Conservation (phyloP, 2,329 filamentous ascomycete genomes). For the Alternaria rosae region DNA sequence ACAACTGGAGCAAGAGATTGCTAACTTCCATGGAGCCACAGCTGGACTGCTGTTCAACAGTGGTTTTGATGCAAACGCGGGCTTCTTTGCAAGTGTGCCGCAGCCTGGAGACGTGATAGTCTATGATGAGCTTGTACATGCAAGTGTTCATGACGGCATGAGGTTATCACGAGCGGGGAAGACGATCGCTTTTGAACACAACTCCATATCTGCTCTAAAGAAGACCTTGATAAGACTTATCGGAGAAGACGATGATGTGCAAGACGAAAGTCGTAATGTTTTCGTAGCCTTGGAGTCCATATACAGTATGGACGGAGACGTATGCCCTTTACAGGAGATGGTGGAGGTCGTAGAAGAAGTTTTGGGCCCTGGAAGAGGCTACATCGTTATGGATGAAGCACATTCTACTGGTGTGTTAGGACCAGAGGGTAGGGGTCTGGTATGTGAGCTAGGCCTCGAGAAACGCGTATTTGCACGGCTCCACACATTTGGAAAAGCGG, state of each 20-base stretch:
- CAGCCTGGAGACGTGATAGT: constrained; percentile 63
- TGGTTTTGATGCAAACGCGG: constrained; percentile 59
- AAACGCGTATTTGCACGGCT: constrained; percentile 64
- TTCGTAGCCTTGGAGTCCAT: constrained; percentile 45
- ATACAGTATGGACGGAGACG: constrained; percentile 86
- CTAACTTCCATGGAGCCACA: constrained; percentile 66
- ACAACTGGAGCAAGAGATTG: constrained; percentile 65
- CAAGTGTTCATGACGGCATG: constrained; percentile 80
- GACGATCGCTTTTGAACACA: constrained; percentile 65
- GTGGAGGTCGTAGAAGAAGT: constrained; percentile 63
- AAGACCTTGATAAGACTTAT: constrained; percentile 49
- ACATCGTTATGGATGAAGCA: constrained; percentile 73
- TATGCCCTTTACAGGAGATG: constrained; percentile 69
- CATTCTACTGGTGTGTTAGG: constrained; percentile 71
- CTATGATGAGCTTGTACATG: constrained; percentile 77
- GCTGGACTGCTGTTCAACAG: constrained; percentile 67
- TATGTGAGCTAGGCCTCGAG: constrained; percentile 61
- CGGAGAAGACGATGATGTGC: constrained; percentile 28
- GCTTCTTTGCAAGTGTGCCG: constrained; percentile 57
- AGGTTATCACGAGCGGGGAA: constrained; percentile 64
- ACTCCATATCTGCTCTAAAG: constrained; percentile 53
- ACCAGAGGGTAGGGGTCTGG: constrained; percentile 63
- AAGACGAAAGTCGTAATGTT: constrained; percentile 35
- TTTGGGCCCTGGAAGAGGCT: constrained; percentile 65
- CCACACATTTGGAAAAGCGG: constrained; percentile 72